Base-by-base conservation (phyloP, 768 basidiomycete species). In the Crepidotus variabilis region DNA sequence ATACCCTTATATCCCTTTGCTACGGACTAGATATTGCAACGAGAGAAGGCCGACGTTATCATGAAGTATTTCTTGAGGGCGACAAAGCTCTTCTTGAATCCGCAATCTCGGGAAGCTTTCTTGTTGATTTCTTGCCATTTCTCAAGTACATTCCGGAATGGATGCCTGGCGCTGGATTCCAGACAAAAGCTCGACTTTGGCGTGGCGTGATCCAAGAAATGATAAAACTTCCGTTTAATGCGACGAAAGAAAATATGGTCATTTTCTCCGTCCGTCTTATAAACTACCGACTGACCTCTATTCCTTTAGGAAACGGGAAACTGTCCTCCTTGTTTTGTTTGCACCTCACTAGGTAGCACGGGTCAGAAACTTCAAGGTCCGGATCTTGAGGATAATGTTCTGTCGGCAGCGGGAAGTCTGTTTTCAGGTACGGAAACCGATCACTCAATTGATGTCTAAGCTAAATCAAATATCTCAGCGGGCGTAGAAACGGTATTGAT, bases 151-250 rank as follows among this genome's bases (percentile, higher is more conserved):
- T 87, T 0, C 86, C 87, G 0, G 61, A 65, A 47, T 88, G 81
- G 81, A 63, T 82, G 34, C 86, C 86, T 2, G 86, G 85, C 14
- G 78, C 82, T 0, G 75, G 75, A 0, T 88, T 86, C 75, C 73
- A 81, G 63, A 71, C 72, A 34, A 78, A 81, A 53, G 85, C 83
- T 0, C 64, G 53, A 2, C 55, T 61, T 11, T 85, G 83, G 81
- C 68, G 70, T n/a, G 65, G 66, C 33, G 59, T 70, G 2, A 68
- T 72, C 35, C 56, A 70, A 10, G 65, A 70, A 21, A 72, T 79
- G 63, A 63, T 70, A 11, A 68, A 75, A 16, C 56, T 67, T 11
- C 78, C 79, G 0, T 82, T 65, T 54, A 36, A 57, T 13, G 67
- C 61, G 8, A 62, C 68, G 18, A 57, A 65, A 23, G 69, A 58